Evolutionary conservation across 2,329 filamentous ascomycete genomes (phyloP).

Genomic region (Colletotrichum australisinense): DNA sequence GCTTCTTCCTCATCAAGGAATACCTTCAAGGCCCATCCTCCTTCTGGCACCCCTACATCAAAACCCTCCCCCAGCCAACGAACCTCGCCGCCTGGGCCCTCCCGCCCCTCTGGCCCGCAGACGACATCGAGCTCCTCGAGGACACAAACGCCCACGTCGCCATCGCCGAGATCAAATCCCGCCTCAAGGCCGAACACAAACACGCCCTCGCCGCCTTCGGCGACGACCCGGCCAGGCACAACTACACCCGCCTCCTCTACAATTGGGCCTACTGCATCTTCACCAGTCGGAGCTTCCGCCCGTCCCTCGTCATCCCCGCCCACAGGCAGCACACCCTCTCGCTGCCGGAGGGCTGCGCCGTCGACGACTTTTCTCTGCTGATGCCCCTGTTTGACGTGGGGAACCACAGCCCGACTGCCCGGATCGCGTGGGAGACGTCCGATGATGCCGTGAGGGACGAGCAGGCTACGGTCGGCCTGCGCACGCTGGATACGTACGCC

Average conservation of each 20-base stretch:
- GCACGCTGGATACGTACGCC: constrained; percentile 46
- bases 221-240: constrained; percentile 42
- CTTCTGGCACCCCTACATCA: constrained; percentile 77
- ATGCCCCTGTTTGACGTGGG: constrained; percentile 78
- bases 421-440: constrained; percentile 65
- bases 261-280: constrained; percentile 75
- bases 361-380: constrained; percentile 75
- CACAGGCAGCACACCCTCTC: constrained; percentile 42
- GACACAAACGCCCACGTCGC: constrained; percentile 65
- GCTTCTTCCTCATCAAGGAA: constrained; percentile 78
- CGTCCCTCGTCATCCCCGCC: constrained; percentile 64
- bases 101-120: constrained; percentile 72
- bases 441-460: constrained; percentile 45
- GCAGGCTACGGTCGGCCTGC: constrained; percentile 50
- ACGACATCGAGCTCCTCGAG: constrained; percentile 67
- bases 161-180: constrained; percentile 58
- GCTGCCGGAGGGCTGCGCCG: constrained; percentile 50
- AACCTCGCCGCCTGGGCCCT: constrained; percentile 62
- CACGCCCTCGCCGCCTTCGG: constrained; percentile 48
- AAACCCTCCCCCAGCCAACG: constrained; percentile 71
- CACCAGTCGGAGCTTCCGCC: constrained; percentile 73
- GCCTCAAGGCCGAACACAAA: constrained; percentile 59
- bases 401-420: constrained; percentile 74
- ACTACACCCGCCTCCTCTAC: constrained; percentile 64
- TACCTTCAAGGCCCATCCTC: constrained; percentile 68